Conservation (phyloP, 1,139 yeast genomes). For the Taphrina deformans region DNA sequence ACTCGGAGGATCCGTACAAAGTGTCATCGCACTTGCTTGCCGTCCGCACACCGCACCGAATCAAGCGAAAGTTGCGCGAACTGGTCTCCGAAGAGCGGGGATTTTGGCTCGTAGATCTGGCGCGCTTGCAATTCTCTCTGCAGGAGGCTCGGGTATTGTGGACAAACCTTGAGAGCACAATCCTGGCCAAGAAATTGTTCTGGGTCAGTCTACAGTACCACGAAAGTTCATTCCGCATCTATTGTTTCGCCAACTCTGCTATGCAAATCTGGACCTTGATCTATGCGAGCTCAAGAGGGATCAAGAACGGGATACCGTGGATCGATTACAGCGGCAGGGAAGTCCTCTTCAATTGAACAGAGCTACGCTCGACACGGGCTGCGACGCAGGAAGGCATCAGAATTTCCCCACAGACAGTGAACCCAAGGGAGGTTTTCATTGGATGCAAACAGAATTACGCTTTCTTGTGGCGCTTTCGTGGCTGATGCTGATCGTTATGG, state of each 20-base stretch:
- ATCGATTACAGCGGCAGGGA: background rate
- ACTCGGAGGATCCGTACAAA: background rate
- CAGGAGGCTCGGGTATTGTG: background rate
- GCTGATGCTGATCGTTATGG: slow-evolving; percentile 5
- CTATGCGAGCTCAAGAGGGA: background rate
- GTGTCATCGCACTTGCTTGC: background rate
- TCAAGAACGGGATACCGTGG: slow-evolving; percentile 14
- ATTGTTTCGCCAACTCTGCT: slow-evolving; percentile 1
- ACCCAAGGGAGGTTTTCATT: background rate
- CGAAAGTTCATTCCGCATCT: background rate
- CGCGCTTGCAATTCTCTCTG: background rate
- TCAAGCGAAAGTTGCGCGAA: background rate
- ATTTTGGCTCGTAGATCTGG: background rate
- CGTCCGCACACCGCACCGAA: background rate
- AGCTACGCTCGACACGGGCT: too few species aligned
- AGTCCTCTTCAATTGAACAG: background rate
- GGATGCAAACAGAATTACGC: background rate
- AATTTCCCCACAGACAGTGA: background rate
- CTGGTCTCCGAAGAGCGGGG: background rate
- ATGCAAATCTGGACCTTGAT: slow-evolving; percentile 6
- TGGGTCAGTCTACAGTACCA: slow-evolving; percentile 13
- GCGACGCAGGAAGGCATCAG: too few species aligned
- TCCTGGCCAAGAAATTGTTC: background rate
- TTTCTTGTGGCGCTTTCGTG: background rate
- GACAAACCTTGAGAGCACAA: background rate